Base-by-base conservation (phyloP, 805 yeast species). In the Huiozyma naganishii region DNA sequence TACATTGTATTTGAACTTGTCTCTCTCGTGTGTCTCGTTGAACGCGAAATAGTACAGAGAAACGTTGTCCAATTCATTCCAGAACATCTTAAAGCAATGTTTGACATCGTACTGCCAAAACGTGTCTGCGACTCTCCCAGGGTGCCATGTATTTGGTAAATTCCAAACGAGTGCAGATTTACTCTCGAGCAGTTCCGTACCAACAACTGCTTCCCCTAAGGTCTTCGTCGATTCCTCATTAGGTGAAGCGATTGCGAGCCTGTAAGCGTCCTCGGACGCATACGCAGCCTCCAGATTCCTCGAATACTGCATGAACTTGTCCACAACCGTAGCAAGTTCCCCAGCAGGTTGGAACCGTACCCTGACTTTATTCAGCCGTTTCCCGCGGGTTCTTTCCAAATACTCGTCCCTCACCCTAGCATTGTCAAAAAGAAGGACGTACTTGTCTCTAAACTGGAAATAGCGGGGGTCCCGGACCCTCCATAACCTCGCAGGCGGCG, bases 1-100 rank as follows among this genome's bases (percentile, higher is more conserved):
- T 52, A 66, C 70, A 47, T 72, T 70, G 10, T 73, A 57, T 5
- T 72, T 73, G 54, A 80, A 80, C 36, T 77, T 59, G 13, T 47
- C 48, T 2, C 85, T 79, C 45, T 74, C 76, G 2, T 54, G 46
- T 2, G 51, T 45, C 48, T 70, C 66, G 11, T 65, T 65, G 50
- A 81, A 81, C 17, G 57, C 52, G 33, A 61, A 40, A 39, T 43
- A 60, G 32, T 51, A 48, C n/a, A 61, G 48, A 7, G 55, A 49
- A 6, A 44, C 44, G 10, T 52, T 49, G 1, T 42, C 41, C 6
- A 45, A 41, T 11, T 52, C 51, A 36, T 59, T 53, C 58, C 55
- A 51, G 43, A 48, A 56, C 29, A 59, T 29, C 37, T 52, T 53
- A 39, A 57, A 54, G 41, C 58, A 51, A 39, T 59, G 56, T 39